phyloP scores from a whole-genome alignment of 768 basidiomycete species.

The Trametes punicea region DNA sequence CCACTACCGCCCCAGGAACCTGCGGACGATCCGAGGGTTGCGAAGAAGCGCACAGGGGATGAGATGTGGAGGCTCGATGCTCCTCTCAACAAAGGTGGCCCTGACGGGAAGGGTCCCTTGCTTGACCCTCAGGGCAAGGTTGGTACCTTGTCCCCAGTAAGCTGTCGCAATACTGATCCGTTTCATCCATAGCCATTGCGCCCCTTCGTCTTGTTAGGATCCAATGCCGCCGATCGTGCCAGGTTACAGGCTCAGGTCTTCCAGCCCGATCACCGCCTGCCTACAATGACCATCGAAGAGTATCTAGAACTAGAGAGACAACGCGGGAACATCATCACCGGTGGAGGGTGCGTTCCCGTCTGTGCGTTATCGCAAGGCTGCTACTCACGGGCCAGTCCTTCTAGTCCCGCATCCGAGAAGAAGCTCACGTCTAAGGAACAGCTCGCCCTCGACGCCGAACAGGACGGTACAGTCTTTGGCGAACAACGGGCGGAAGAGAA shows the following conservation, averaged over 20 bases:
- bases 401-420: constrained; percentile 57
- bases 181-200: constrained; percentile 60
- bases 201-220: constrained; percentile 90
- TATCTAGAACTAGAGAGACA: constrained; percentile 83
- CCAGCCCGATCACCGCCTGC: constrained; percentile 75
- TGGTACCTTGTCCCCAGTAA: constrained; percentile 12
- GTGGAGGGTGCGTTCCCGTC: constrained; percentile 67
- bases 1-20: constrained; percentile 33
- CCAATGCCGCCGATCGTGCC: constrained; percentile 61
- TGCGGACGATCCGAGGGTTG: constrained; percentile 37
- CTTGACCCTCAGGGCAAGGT: constrained; percentile 80
- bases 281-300: constrained; percentile 95
- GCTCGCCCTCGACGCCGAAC: constrained; percentile 73
- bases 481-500: constrained; percentile 72
- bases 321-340: constrained; percentile 82
- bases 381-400: neutral
- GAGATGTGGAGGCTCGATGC: constrained; percentile 75
- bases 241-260: constrained; percentile 81
- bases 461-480: constrained; percentile 72
- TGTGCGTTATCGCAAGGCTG: neutral
- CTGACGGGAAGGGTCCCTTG: constrained; percentile 55
- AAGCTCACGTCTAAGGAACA: constrained; percentile 74
- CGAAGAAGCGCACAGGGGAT: constrained; percentile 42
- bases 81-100: constrained; percentile 32
- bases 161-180: neutral